phyloP scores from a whole-genome alignment of 257 asterid species.

The Hygrophila difformis region DNA sequence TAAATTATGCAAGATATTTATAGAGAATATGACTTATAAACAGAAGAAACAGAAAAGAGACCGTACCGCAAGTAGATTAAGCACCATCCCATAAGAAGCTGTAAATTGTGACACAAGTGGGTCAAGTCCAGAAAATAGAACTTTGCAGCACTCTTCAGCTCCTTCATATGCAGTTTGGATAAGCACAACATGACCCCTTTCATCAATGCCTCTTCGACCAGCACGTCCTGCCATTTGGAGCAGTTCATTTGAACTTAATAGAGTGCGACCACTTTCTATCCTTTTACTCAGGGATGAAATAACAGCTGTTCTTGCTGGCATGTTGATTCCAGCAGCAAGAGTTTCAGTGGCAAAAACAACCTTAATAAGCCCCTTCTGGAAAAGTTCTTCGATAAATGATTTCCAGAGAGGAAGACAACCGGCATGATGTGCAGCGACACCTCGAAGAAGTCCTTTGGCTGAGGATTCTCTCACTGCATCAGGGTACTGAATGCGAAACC shows the following conservation, averaged over 20 bases:
- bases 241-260: constrained; percentile 73
- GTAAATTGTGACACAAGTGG: constrained; percentile 98
- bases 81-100: constrained; percentile 99
- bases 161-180: constrained; percentile 93
- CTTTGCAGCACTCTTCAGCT: constrained; percentile 87
- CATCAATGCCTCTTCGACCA: constrained; percentile 97
- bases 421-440: constrained; percentile 97
- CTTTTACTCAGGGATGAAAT: constrained; percentile 92
- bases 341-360: constrained; percentile 99
- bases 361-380: constrained; percentile 85
- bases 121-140: constrained; percentile 85
- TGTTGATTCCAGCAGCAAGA: constrained; percentile 98
- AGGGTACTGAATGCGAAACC: constrained; percentile 72
- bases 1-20: constrained; percentile 15
- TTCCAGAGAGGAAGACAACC: constrained; percentile 99
- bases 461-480: constrained; percentile 92
- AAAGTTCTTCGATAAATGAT: constrained; percentile 86
- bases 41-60: constrained; percentile 27
- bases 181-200: constrained; percentile 83
- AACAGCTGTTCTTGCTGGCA: constrained; percentile 99
- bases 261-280: constrained; percentile 76
- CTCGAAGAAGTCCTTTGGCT: constrained; percentile 86
- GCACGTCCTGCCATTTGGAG: constrained; percentile 99
- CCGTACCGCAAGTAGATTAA: constrained; percentile 84
- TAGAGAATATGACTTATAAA: constrained; percentile 14